Evolutionary conservation across 1,139 yeast species (phyloP).

Genomic region (Lodderomyces orthopsilosis): DNA sequence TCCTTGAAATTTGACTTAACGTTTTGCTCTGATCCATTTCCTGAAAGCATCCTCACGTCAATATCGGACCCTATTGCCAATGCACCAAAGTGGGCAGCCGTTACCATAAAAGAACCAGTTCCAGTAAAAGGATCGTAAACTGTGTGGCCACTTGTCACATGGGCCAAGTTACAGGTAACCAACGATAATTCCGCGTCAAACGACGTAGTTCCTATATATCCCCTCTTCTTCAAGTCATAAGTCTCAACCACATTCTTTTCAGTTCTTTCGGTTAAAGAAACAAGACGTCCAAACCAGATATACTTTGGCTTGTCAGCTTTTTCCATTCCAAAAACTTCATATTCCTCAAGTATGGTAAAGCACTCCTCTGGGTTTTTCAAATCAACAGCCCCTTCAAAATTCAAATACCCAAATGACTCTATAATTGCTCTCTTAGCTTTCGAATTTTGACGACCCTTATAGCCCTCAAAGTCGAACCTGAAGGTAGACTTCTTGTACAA

Average conservation of each 20-base stretch:
- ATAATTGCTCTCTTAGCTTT: slow-evolving; percentile 59
- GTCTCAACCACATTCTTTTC: slow-evolving; percentile 60
- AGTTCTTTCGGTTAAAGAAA: slow-evolving; percentile 61
- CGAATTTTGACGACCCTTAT: slow-evolving; percentile 61
- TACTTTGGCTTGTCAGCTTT: slow-evolving; percentile 53
- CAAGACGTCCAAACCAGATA: slow-evolving; percentile 74
- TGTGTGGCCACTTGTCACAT: slow-evolving; percentile 60
- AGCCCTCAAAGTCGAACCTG: slow-evolving; percentile 79
- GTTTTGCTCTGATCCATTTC: slow-evolving; percentile 53
- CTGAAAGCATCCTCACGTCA: slow-evolving; percentile 79
- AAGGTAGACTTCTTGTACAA: slow-evolving; percentile 50
- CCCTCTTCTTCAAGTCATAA: slow-evolving; percentile 79
- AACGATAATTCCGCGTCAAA: slow-evolving; percentile 88
- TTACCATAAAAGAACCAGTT: slow-evolving; percentile 90
- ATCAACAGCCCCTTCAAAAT: slow-evolving; percentile 71
- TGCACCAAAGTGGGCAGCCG: slow-evolving; percentile 86
- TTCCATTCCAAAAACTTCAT: slow-evolving; percentile 48
- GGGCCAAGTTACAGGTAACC: slow-evolving; percentile 83
- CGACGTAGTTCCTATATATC: slow-evolving; percentile 92
- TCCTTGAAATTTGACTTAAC: slow-evolving; percentile 71
- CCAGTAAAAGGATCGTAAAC: slow-evolving; percentile 96
- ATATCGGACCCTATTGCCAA: slow-evolving; percentile 85
- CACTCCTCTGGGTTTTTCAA: slow-evolving; percentile 76
- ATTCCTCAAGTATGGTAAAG: slow-evolving; percentile 76
- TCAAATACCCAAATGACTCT: slow-evolving; percentile 69